phyloP scores from a whole-genome alignment of 495 filamentous ascomycete species.

The Apiosordaria backusii region DNA sequence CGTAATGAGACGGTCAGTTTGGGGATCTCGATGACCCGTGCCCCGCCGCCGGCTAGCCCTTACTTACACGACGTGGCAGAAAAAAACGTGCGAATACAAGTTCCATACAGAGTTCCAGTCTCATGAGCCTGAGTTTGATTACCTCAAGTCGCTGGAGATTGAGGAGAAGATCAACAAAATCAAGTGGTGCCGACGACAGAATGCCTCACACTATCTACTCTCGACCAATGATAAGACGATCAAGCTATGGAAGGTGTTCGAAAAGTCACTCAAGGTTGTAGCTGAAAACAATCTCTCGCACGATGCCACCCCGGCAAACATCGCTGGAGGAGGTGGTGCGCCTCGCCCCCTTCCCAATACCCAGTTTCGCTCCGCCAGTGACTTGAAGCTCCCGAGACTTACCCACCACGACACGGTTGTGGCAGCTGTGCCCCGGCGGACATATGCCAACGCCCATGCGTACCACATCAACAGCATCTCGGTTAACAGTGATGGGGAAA shows the following conservation, averaged over 20 bases:
- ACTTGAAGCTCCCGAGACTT: slow-evolving; percentile 88
- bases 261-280: slow-evolving; percentile 97
- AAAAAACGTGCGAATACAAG: slow-evolving; percentile 99
- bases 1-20: slow-evolving; percentile 87
- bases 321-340: slow-evolving; percentile 70
- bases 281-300: slow-evolving; percentile 98
- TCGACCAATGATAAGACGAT: slow-evolving; percentile 99
- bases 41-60: neutral
- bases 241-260: slow-evolving; percentile 99
- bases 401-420: slow-evolving; percentile 99
- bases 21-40: slow-evolving; percentile 3
- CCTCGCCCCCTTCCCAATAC: slow-evolving; percentile 62
- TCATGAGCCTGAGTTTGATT: slow-evolving; percentile 98
- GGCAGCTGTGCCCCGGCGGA: slow-evolving; percentile 89
- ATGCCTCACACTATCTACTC: slow-evolving; percentile 95
- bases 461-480: slow-evolving; percentile 99
- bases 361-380: slow-evolving; percentile 73
- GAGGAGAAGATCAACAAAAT: slow-evolving; percentile 99
- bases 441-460: slow-evolving; percentile 96
- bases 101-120: slow-evolving; percentile 99
- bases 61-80: slow-evolving; percentile 52
- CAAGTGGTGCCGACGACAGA: slow-evolving; percentile 98
- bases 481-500: slow-evolving; percentile 98
- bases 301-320: slow-evolving; percentile 79
- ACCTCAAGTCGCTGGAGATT: slow-evolving; percentile 97